Evolutionary conservation across 1,139 yeast species (phyloP), one percentile per base, ranked within the genome.

Genomic region (Debaryomyces nepalensis): DNA sequence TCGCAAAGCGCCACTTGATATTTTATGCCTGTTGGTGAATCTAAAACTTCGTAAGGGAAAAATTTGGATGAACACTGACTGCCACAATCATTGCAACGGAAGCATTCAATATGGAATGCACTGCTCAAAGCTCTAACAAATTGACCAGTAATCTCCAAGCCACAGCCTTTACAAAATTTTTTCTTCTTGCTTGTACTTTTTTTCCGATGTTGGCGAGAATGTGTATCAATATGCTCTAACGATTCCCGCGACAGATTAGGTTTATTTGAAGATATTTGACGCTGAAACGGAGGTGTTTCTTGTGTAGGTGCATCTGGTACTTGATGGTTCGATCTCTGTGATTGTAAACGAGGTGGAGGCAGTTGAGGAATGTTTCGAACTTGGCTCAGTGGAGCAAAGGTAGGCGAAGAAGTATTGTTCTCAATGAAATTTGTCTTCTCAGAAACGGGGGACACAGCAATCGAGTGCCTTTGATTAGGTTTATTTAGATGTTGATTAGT

Each of bases 91-190:
- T 80, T 71, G 62, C 99, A 91, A 5, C 81, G 76, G 61, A 91
- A 90, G 63, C 99, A 91, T 33, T 86, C 85, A 24, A 90, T 87
- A 61, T 91, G 99, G 59, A 79, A 91, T 4, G 89, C 83, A 40
- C 77, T 75, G 36, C 82, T 84, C 53, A 91, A 70, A 0, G 98
- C 98, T 42, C 96, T 77, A 2, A 91, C 95, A 52, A 87, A 83
- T 51, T 88, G 93, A 7, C 95, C 95, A 1, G 84, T 75, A 31
- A 90, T 87, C 23, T 81, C 81, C 37, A 74, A 64, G 2, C 76
- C 76, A 66, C 97, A 90, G 37, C 75, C 73, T 26, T 77, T 70
- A 63, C 96, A 87, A 11, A 64, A 54, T 48, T 78, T 58, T 37
- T 55, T 63, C 46, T 64, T 68, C 33, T 58, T 55, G 20, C 59